phyloP scores from a whole-genome alignment of 2,329 filamentous ascomycete genomes.

The Pseudocercospora musae region DNA sequence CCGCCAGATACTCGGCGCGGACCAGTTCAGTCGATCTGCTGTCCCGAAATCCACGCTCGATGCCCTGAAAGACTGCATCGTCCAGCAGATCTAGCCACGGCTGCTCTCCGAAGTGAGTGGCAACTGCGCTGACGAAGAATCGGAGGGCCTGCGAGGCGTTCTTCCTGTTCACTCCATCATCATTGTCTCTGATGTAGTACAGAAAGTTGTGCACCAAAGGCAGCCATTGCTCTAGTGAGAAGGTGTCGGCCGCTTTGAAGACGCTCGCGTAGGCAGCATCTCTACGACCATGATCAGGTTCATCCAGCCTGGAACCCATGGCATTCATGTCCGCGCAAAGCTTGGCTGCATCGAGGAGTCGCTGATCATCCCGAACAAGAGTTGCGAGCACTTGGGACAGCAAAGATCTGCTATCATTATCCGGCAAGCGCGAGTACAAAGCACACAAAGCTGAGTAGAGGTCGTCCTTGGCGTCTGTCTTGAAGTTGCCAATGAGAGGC shows the following conservation, averaged over 20 bases:
- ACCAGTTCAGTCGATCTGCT: conserved; percentile 72
- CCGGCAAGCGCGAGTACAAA: conserved; percentile 87
- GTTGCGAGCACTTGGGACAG: conserved; percentile 70
- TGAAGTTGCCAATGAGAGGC: conserved; percentile 54
- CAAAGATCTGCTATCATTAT: conserved; percentile 70
- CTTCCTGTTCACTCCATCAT: conserved; percentile 80
- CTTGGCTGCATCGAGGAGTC: conserved; percentile 60
- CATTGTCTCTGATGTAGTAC: conserved; percentile 78
- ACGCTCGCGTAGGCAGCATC: conserved; percentile 72
- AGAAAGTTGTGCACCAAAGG: conserved; percentile 86
- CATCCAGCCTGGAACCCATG: conserved; percentile 70
- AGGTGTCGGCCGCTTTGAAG: conserved; percentile 59
- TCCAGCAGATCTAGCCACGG: conserved; percentile 56
- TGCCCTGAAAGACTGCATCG: conserved; percentile 66
- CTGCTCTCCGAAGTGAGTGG: conserved; percentile 45
- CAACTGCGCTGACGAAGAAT: conserved; percentile 65
- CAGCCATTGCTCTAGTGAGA: conserved; percentile 74
- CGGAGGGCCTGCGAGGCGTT: conserved; percentile 81
- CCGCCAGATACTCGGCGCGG: conserved; percentile 73
- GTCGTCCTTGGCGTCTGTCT: conserved; percentile 38
- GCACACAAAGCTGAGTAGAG: conserved; percentile 74
- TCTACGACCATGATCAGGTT: conserved; percentile 82
- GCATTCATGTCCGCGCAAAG: conserved; percentile 81
- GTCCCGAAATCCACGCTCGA: conserved; percentile 70
- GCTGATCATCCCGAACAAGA: conserved; percentile 63